Base-by-base conservation (phyloP, 495 filamentous ascomycete species). In the Saxophila tyrrhenica region DNA sequence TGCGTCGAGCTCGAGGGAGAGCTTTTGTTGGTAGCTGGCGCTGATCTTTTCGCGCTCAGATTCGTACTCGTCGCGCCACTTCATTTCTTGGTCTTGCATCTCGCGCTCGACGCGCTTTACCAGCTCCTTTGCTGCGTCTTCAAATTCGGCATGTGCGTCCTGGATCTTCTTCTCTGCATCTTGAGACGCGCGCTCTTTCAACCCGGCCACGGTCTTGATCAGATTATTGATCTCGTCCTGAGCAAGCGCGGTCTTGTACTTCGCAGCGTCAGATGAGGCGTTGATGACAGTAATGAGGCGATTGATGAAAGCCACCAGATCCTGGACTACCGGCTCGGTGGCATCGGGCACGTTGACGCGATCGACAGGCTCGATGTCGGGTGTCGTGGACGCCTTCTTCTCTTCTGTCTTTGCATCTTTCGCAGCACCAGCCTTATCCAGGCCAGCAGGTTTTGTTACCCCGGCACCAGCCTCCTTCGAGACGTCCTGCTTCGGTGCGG, bases 231-330 rank as follows among this genome's bases (percentile, higher is more conserved):
- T 71, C 62, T 92, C 85, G 23, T 75, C 73, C 74, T 94, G 95
- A 48, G 90, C 92, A 49, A 98, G 80, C 2, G 87, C 83, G 19
- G 76, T 72, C 35, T 76, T 78, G 69, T 90, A 95, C 66, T 84
- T 87, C 58, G 73, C 70, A 51, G 80, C 76, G 49, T 78, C 73
- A 52, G 84, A 80, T 62, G 94, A 89, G 51, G 85, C 82, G 67
- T 95, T 95, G 52, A 96, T 81, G 25, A 91, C 85, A 1, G 85
- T 81, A 66, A 98, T 95, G 65, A 98, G 84, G 68, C 91, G 86
- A 70, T 98, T 98, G 59, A 97, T 76, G 64, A 92, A 89, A 72
- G 86, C 91, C 51, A 92, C 85, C n/a, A 98, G 73, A 64, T 96
- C 87, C 69, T 94, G 88, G 3, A 96, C 86, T 21, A 95, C 73